phyloP scores from a whole-genome alignment of 768 basidiomycete species.

The Phylloporus rhodoxanthus region DNA sequence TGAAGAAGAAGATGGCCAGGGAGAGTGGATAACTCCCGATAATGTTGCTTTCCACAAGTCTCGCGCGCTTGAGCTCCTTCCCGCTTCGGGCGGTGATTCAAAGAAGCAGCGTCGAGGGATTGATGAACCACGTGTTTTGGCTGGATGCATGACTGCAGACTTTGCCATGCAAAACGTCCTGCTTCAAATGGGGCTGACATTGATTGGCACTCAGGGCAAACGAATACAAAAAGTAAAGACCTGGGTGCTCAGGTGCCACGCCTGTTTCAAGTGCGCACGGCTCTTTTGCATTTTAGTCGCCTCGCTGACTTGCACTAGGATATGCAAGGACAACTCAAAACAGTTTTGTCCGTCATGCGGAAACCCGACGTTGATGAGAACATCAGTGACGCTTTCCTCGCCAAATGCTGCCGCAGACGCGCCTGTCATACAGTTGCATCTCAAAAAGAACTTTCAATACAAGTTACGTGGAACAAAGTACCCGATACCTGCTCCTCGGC shows the following conservation, averaged over 20 bases:
- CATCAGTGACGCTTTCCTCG: slow-evolving; percentile 80
- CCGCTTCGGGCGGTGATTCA: slow-evolving; percentile 36
- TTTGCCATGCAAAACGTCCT: slow-evolving; percentile 99
- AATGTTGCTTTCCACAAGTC: slow-evolving; percentile 87
- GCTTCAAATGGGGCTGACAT: slow-evolving; percentile 86
- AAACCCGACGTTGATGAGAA: slow-evolving; percentile 82
- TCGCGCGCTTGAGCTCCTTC: slow-evolving; percentile 75
- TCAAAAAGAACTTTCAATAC: slow-evolving; percentile 96
- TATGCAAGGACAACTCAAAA: slow-evolving; percentile 91
- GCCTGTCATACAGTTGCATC: slow-evolving; percentile 78
- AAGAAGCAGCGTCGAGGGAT: slow-evolving; percentile 32
- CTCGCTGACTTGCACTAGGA: slow-evolving; percentile 40
- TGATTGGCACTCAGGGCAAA: slow-evolving; percentile 88
- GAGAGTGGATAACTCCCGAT: slow-evolving; percentile 94
- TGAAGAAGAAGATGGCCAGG: slow-evolving; percentile 74
- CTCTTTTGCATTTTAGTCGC: not conserved
- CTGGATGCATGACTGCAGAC: slow-evolving; percentile 96
- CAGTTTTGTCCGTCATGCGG: slow-evolving; percentile 98
- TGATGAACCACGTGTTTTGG: slow-evolving; percentile 43
- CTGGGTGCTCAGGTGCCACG: slow-evolving; percentile 95
- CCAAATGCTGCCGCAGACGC: slow-evolving; percentile 55
- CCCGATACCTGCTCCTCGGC: slow-evolving; percentile 85
- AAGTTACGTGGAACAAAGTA: slow-evolving; percentile 86
- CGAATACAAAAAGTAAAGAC: slow-evolving; percentile 86
- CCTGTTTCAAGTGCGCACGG: slow-evolving; percentile 90